Evolutionary conservation across 2,329 filamentous ascomycete genomes (phyloP).

Genomic region (Penicillium verrucosum): DNA sequence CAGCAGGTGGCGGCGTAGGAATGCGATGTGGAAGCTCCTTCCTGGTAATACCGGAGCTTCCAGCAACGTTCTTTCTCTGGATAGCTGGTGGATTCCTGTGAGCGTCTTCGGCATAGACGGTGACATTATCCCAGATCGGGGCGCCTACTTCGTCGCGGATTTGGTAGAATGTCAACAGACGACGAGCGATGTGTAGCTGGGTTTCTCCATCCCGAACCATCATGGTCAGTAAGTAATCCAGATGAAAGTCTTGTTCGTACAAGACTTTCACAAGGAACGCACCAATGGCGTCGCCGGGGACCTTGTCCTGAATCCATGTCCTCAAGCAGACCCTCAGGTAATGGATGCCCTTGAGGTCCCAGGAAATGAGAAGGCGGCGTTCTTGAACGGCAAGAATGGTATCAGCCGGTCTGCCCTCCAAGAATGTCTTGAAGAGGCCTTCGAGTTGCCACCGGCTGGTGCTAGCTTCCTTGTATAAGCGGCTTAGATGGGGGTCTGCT

Average conservation of each 20-base stretch:
- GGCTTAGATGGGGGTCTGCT: neutral
- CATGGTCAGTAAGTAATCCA: neutral
- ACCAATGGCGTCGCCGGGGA: constrained; percentile 4
- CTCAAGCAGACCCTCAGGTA: neutral
- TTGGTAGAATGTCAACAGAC: neutral
- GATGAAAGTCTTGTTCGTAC: constrained; percentile 2
- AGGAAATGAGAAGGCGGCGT: neutral
- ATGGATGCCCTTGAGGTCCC: constrained; percentile 1
- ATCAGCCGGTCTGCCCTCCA: neutral
- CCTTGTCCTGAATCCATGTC: neutral
- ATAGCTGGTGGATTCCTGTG: neutral
- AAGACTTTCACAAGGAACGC: constrained; percentile 2
- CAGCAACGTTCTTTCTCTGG: neutral
- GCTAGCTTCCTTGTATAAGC: neutral
- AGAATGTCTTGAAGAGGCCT: neutral
- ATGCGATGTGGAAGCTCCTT: neutral
- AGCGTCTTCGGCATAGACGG: neutral
- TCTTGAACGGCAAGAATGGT: neutral
- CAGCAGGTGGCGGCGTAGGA: neutral
- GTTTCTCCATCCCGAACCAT: neutral
- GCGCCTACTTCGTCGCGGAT: neutral
- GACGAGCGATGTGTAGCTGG: neutral
- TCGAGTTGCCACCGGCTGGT: neutral
- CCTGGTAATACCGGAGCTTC: too few species aligned
- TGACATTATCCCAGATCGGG: neutral